phyloP scores from a whole-genome alignment of 495 filamentous ascomycete genomes.

The Penicillium alfredii region DNA sequence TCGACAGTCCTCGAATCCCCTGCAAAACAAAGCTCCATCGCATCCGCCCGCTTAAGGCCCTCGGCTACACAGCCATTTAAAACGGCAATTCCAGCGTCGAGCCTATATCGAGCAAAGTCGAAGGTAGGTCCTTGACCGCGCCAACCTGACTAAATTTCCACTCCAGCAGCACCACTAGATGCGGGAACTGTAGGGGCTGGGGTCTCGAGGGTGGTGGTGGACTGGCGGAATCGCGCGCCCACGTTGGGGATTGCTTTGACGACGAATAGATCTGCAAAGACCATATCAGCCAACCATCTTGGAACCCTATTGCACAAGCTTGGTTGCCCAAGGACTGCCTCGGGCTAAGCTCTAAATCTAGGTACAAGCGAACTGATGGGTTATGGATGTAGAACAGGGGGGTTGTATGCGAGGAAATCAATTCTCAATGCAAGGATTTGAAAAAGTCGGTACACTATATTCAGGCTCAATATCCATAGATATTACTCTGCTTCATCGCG shows the following conservation, averaged over 20 bases:
- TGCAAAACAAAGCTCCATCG: constrained; percentile 30
- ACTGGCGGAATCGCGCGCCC: constrained; percentile 28
- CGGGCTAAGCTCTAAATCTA: no score
- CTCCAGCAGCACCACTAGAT: constrained; percentile 14
- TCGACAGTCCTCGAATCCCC: constrained; percentile 28
- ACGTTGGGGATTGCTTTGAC: constrained; percentile 34
- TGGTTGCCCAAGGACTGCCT: no score
- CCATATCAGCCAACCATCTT: constrained; percentile 53
- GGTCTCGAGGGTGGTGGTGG: constrained; percentile 31
- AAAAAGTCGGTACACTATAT: no score
- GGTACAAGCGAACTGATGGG: no score
- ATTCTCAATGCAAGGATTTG: no score
- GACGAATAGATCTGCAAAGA: constrained; percentile 29
- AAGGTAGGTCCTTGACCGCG: constrained; percentile 23
- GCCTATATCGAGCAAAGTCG: constrained; percentile 24
- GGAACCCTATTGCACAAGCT: no score
- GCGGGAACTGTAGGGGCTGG: constrained; percentile 7
- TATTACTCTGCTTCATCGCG: no score
- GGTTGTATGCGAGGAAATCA: no score
- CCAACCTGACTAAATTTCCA: constrained; percentile 30
- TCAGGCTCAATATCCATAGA: no score
- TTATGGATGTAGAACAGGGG: no score
- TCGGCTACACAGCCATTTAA: constrained; percentile 37
- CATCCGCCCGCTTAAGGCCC: constrained; percentile 30
- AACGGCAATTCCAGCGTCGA: no score